phyloP scores from a whole-genome alignment of 176 grass and related monocot species.

The Bromus sterilis region DNA sequence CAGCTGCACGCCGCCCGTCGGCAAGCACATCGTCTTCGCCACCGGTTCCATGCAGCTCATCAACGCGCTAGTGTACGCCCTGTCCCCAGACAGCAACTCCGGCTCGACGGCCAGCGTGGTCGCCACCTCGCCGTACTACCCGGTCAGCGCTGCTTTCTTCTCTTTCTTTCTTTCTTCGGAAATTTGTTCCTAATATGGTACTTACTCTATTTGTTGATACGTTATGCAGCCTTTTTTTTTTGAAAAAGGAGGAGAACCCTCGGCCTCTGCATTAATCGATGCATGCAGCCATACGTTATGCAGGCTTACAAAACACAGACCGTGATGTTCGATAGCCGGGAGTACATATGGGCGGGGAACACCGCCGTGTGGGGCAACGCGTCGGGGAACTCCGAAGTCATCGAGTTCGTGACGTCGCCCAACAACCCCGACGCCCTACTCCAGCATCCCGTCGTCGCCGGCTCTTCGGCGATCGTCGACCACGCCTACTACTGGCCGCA shows the following conservation, averaged over 20 bases:
- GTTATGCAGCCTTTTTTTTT: too few relatives aligned
- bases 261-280: too few relatives aligned
- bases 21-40: conserved; percentile 52
- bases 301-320: conserved; percentile 29
- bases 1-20: conserved; percentile 40
- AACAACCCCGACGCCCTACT: conserved; percentile 64
- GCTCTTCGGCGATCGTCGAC: conserved; percentile 45
- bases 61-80: conserved; percentile 60
- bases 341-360: conserved; percentile 46
- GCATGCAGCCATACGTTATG: too few relatives aligned
- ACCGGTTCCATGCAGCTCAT: conserved; percentile 42
- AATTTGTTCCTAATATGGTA: not conserved
- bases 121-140: conserved; percentile 45
- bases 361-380: conserved; percentile 38
- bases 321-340: conserved; percentile 31
- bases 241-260: too few relatives aligned
- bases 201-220: not conserved
- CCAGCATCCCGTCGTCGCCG: conserved; percentile 24
- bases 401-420: conserved; percentile 77
- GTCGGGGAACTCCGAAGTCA: conserved; percentile 21
- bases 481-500: conserved; percentile 84
- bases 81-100: conserved; percentile 30
- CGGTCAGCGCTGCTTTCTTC: conserved; percentile 1
- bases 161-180: not conserved
- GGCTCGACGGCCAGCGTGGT: conserved; percentile 39